Evolutionary conservation across 768 basidiomycete species (phyloP).

Genomic region (Pulveroboletus frians): DNA sequence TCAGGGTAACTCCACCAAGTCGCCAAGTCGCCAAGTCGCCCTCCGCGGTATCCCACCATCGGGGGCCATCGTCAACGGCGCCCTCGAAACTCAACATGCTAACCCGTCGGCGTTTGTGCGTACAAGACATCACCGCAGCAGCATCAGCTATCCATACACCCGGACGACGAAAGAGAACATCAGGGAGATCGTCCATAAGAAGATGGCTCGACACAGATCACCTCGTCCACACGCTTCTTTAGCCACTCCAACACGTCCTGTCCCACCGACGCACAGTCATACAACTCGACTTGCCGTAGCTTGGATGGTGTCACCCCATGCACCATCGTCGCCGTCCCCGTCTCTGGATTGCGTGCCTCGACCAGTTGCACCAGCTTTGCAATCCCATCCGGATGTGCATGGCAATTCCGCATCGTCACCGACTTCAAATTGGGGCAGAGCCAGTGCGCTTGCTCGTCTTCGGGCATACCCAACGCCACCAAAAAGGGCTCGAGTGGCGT

Average conservation of each 20-base stretch:
- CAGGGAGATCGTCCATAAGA: slow-evolving; percentile 41
- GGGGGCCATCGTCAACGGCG: too few relatives aligned
- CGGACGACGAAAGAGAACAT: not conserved
- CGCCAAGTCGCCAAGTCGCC: not conserved
- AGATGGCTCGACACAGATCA: slow-evolving; percentile 56
- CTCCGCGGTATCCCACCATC: too few relatives aligned
- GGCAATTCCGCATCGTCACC: slow-evolving; percentile 60
- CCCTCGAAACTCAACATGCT: too few relatives aligned
- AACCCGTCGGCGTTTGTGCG: too few relatives aligned
- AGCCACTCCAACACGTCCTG: slow-evolving; percentile 70
- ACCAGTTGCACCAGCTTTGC: slow-evolving; percentile 67
- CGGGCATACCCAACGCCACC: slow-evolving; percentile 50
- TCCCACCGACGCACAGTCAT: slow-evolving; percentile 62
- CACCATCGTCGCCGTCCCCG: slow-evolving; percentile 31
- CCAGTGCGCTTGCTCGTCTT: slow-evolving; percentile 57
- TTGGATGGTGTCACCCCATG: slow-evolving; percentile 48
- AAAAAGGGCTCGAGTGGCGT: slow-evolving; percentile 63
- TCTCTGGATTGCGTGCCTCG: slow-evolving; percentile 63
- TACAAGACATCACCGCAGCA: too few relatives aligned
- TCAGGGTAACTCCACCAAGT: too few relatives aligned
- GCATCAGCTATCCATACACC: too few relatives aligned
- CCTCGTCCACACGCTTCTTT: slow-evolving; percentile 53
- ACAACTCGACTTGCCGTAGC: slow-evolving; percentile 55
- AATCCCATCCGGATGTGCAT: slow-evolving; percentile 59
- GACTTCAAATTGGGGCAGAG: slow-evolving; percentile 57